Percentiles rank a stretch among this genome's conserved stretches.
Conservation (phyloP, 1,139 yeast species). For the Saccharomycopsis crataegensis region DNA sequence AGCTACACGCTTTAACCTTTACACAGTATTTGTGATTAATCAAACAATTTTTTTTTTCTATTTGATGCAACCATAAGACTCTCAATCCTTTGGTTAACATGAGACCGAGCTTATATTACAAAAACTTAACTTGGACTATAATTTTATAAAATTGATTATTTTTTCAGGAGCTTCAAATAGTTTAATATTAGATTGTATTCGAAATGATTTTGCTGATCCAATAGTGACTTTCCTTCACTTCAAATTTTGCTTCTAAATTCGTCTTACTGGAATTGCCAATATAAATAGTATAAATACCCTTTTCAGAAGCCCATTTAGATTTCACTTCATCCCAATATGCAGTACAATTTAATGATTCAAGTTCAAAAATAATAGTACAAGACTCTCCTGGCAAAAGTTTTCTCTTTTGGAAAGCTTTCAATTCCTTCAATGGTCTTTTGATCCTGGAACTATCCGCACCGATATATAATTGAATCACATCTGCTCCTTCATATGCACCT, state of each 20-base stretch:
- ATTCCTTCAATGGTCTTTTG: conserved; percentile 33
- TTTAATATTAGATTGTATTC: no score
- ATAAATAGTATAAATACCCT: conserved; percentile 48
- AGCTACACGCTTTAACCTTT: no score
- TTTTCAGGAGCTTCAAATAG: no score
- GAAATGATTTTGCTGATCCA: background rate
- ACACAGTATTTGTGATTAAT: no score
- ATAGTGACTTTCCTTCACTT: background rate
- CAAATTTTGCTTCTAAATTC: conserved; percentile 27
- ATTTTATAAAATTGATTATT: no score
- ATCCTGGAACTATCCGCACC: no score
- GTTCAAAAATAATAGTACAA: conserved; percentile 36
- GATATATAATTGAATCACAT: conserved; percentile 50
- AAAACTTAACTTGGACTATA: no score
- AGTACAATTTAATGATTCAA: conserved; percentile 44
- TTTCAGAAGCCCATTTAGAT: conserved; percentile 56
- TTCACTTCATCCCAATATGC: conserved; percentile 51
- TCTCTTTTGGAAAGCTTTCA: conserved; percentile 56
- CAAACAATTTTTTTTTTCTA: no score
- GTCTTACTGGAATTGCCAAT: conserved; percentile 47
- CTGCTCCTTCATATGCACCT: conserved; percentile 45
- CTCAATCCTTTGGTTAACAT: no score
- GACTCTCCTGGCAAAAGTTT: conserved; percentile 39
- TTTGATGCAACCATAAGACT: no score
- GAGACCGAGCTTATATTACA: no score